Conservation (phyloP, 768 basidiomycete genomes). For the Ramaria rubella region DNA sequence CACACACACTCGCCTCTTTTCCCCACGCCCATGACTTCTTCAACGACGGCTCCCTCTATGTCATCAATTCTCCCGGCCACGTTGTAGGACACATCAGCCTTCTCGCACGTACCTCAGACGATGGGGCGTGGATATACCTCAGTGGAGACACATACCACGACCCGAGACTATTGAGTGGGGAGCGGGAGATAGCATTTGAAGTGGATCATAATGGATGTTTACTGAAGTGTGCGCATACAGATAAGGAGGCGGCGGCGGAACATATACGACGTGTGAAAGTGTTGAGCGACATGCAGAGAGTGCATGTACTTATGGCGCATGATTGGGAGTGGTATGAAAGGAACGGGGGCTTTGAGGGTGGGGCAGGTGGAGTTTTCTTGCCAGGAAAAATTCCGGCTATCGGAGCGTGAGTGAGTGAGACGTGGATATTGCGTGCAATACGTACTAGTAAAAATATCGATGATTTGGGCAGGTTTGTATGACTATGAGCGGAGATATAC, state of each 20-base stretch:
- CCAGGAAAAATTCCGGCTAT: too few relatives aligned
- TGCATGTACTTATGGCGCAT: slow-evolving; percentile 46
- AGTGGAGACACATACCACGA: slow-evolving; percentile 53
- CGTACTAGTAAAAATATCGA: too few relatives aligned
- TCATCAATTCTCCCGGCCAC: slow-evolving; percentile 53
- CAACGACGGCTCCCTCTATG: slow-evolving; percentile 50
- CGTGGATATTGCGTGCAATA: too few relatives aligned
- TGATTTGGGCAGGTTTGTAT: too few relatives aligned
- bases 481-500: too few relatives aligned
- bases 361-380: too few relatives aligned
- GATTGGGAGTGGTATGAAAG: too few relatives aligned
- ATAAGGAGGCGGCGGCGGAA: slow-evolving; percentile 37
- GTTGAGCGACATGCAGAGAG: slow-evolving; percentile 32
- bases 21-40: slow-evolving; percentile 45
- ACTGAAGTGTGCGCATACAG: slow-evolving; percentile 37
- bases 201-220: slow-evolving; percentile 14
- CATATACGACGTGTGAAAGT: slow-evolving; percentile 36
- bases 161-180: slow-evolving; percentile 42
- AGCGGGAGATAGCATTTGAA: slow-evolving; percentile 31
- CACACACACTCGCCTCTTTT: slow-evolving; percentile 41
- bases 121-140: slow-evolving; percentile 49
- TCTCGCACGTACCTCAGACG: slow-evolving; percentile 45
- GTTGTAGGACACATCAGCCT: slow-evolving; percentile 47
- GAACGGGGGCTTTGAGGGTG: too few relatives aligned
- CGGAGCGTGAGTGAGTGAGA: too few relatives aligned